A percentile compares a stretch with the other conserved stretches of the same genome.
Evolutionary conservation across 176 grass and related monocot genomes (phyloP).

Genomic region (Oropetium thomaeum): DNA sequence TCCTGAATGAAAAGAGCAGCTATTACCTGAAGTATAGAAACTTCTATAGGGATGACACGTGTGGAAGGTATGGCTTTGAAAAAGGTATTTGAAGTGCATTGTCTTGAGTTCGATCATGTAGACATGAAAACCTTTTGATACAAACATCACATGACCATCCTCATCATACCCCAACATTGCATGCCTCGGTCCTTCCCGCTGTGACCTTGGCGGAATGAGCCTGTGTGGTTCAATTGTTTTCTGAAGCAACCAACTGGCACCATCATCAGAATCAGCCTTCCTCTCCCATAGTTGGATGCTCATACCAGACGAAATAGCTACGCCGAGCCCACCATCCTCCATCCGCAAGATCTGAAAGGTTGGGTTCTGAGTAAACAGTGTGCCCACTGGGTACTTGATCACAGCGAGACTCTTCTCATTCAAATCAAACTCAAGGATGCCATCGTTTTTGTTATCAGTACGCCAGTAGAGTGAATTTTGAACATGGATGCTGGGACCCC

Average conservation of each 20-base stretch:
- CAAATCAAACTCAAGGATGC: conserved; percentile 9
- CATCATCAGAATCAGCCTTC: background rate
- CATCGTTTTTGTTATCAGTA: no score
- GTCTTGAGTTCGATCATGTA: conserved; percentile 20
- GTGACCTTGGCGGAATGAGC: background rate
- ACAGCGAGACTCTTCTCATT: background rate
- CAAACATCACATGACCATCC: background rate
- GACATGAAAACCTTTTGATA: background rate
- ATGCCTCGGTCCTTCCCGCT: no score
- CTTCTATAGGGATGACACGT: conserved; percentile 10
- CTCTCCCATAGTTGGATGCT: background rate
- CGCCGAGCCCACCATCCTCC: background rate
- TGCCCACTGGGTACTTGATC: background rate
- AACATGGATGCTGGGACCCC: no score
- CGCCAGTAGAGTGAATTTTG: no score
- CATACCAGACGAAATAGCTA: background rate
- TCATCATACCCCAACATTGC: conserved; percentile 1
- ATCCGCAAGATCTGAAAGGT: background rate
- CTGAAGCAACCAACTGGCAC: background rate
- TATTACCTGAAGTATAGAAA: conserved; percentile 19
- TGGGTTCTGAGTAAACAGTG: no score
- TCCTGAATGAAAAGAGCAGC: no score
- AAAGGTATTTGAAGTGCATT: background rate
- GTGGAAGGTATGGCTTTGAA: background rate
- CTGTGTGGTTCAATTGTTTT: background rate